A percentile compares a stretch with the other conserved stretches of the same genome.
These are phyloP conservation scores for Talaromyces islandicus DNA, from an alignment of 2,329 filamentous ascomycete species.

Conservation along the genomic window DNA sequence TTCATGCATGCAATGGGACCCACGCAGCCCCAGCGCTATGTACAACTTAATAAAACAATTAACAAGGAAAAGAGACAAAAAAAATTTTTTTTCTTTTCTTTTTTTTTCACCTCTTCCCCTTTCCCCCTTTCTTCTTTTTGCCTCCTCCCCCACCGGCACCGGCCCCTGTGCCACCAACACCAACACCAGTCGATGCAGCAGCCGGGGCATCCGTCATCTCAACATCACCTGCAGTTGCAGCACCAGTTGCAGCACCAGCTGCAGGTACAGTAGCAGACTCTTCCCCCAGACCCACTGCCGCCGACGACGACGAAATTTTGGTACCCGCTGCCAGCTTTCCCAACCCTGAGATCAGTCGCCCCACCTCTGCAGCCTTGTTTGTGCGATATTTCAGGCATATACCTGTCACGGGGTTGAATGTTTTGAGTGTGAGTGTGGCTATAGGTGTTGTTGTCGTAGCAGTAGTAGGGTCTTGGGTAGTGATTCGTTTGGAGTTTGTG, in stretches of 20 bases:
- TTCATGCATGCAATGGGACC: background rate
- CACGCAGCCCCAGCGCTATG: background rate
- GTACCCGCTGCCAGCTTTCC: constrained; percentile 66
- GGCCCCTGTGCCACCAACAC: constrained; percentile 14
- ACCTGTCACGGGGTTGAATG: constrained; percentile 77
- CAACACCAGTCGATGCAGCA: constrained; percentile 14
- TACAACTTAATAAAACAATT: background rate
- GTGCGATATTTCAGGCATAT: constrained; percentile 86
- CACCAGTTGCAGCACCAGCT: too few relatives aligned
- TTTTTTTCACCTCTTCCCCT: constrained; percentile 57
- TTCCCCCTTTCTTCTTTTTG: constrained; percentile 62
- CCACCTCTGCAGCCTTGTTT: constrained; percentile 84
- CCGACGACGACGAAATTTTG: constrained; percentile 50
- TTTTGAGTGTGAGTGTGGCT: constrained; percentile 76
- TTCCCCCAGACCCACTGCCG: constrained; percentile 66
- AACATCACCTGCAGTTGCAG: constrained; percentile 39
- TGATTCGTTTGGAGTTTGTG: constrained; percentile 4
- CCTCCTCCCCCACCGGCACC: constrained; percentile 26
- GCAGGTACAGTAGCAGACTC: constrained; percentile 37
- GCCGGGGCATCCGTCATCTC: constrained; percentile 28
- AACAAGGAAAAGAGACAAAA: background rate
- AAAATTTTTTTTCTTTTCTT: constrained; percentile 18
- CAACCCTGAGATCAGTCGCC: constrained; percentile 69
- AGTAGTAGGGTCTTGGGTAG: background rate
- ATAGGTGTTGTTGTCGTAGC: constrained; percentile 22